Percentiles rank a stretch among this genome's conserved stretches.
Conservation (phyloP, 2,329 filamentous ascomycete genomes). For the Cladosporium velox region DNA sequence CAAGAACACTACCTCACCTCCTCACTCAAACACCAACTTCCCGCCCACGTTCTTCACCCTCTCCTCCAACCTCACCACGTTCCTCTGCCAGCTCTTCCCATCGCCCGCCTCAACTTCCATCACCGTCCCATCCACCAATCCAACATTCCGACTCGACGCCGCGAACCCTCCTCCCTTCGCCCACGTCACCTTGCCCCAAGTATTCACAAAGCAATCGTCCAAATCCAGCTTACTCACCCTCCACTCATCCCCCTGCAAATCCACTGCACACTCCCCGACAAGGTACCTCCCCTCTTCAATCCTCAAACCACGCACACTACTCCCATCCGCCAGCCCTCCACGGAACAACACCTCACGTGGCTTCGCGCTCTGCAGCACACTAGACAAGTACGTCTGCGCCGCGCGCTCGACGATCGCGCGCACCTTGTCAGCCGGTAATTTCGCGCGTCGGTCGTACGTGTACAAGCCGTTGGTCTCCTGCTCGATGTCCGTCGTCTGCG, state of each 20-base stretch:
- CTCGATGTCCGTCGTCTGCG: constrained; percentile 63
- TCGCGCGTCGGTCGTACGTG: constrained; percentile 61
- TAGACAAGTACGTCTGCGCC: constrained; percentile 44
- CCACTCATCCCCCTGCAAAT: constrained; percentile 14
- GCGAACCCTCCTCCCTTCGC: constrained; percentile 6
- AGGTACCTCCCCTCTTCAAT: constrained; percentile 12
- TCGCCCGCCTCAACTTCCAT: constrained; percentile 19
- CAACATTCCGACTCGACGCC: not conserved
- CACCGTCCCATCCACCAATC: constrained; percentile 8
- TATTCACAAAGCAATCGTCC: constrained; percentile 18
- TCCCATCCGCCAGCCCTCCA: constrained; percentile 3
- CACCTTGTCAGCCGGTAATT: constrained; percentile 59
- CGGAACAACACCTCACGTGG: not conserved
- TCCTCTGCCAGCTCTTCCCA: constrained; percentile 20
- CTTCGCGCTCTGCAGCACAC: not conserved
- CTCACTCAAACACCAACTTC: constrained; percentile 8
- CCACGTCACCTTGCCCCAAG: constrained; percentile 18
- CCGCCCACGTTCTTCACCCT: constrained; percentile 15
- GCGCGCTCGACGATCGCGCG: constrained; percentile 61
- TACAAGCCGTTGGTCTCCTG: constrained; percentile 70
- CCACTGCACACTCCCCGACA: constrained; percentile 12
- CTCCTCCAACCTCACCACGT: constrained; percentile 18
- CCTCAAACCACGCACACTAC: not conserved
- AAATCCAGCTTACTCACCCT: constrained; percentile 2
- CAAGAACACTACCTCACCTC: not conserved